Evolutionary conservation across 331 rosid genomes (phyloP).

Genomic region (Erythrophleum ivorense): DNA sequence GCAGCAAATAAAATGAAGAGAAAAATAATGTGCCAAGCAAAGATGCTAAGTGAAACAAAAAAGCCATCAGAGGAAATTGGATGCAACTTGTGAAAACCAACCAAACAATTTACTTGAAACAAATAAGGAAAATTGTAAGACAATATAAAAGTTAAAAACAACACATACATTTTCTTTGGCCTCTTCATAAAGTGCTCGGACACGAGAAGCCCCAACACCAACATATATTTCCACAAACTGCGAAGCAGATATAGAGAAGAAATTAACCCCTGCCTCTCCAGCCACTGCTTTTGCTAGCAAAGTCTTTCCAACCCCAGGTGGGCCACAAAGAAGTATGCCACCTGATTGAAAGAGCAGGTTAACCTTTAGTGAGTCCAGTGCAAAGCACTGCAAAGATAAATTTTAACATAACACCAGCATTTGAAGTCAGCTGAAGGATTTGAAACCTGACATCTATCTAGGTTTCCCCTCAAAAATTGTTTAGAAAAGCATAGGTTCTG

Average conservation of each 20-base stretch:
- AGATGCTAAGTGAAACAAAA: conserved; percentile 7
- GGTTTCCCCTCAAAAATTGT: not conserved
- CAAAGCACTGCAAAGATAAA: conserved; percentile 27
- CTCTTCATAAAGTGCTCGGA: conserved; percentile 93
- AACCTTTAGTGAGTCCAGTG: conserved; percentile 35
- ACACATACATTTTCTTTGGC: conserved; percentile 81
- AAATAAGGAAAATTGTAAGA: conserved; percentile 3
- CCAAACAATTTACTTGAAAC: conserved; percentile 28
- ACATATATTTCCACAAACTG: conserved; percentile 97
- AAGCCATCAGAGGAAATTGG: conserved; percentile 1
- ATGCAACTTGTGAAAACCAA: conserved; percentile 31
- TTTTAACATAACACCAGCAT: not conserved
- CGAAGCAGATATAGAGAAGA: conserved; percentile 98
- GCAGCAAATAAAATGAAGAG: conserved; percentile 35
- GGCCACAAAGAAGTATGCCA: conserved; percentile 98
- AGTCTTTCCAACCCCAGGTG: conserved; percentile 99
- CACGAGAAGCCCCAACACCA: conserved; percentile 99
- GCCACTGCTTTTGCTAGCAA: conserved; percentile 99
- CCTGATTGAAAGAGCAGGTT: conserved; percentile 64
- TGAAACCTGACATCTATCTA: not conserved
- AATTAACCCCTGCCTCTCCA: conserved; percentile 99
- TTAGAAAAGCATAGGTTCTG: not conserved
- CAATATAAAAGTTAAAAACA: conserved; percentile 36
- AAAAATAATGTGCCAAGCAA: conserved; percentile 16
- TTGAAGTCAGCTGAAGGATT: not conserved